Base-by-base conservation (phyloP, 352 stramenopile genomes). In the Pythium diclinum region DNA sequence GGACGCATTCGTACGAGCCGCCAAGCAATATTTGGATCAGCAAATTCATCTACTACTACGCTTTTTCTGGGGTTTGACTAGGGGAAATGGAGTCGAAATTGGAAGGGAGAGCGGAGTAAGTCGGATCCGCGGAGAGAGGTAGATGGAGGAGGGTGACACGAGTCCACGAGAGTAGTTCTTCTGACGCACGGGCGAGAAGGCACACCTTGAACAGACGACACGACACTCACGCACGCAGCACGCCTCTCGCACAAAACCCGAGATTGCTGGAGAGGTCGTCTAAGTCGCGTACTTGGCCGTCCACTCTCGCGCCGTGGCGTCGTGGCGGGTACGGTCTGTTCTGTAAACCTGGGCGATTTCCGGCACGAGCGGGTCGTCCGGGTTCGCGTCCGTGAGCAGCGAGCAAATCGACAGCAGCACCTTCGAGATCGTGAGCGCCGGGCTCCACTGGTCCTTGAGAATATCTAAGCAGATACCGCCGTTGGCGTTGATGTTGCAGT, bases 401-500 rank as follows among this genome's bases (percentile, higher is more conserved):
- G 92, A 98, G 83, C 96, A 99, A 79, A 99, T 99, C 72, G 93
- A 99, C 30, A 99, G 90, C 63, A 99, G 88, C 63, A 99, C 97
- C 86, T 99, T 99, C 61, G 88, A 98, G 76, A 99, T 99, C 54
- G 97, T 99, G 60, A 99, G 82, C 61, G 98, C 97, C 36, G 98
- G 98, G 73, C 88, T 98, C 98, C 98, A 99, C 81, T 99, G 96
- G 75, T 99, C 97, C 84, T 99, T 99, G 68, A 99, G 85, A 75
- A 99, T 99, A 75, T 99, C 98, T 83, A 99, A 88, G 83, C 98
- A 99, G 70, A 99, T 99, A 56, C 97, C 97, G 70, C 97, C 97
- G 83, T 99, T 99, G 51, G 94, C 97, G 78, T 99, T 99, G 78
- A 99, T 99, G 94, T 99, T 99, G 83, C 96, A 99, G 79, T 99